Conservation (phyloP, 306 rosid species). For the Carpinus viminea region DNA sequence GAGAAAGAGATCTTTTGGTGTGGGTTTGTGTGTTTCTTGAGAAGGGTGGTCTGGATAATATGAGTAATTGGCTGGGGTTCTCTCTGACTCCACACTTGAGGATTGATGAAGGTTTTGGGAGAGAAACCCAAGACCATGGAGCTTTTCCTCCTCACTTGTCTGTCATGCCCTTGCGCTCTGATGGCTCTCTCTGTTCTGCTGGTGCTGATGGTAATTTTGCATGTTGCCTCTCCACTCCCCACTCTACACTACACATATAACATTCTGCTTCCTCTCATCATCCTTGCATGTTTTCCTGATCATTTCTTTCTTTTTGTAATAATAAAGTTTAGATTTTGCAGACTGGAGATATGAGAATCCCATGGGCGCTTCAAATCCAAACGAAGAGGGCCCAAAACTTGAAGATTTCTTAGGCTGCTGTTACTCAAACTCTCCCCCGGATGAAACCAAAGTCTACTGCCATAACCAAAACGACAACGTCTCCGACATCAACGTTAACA, state of each 20-base stretch:
- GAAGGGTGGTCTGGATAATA: constrained; percentile 32
- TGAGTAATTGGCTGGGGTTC: constrained; percentile 94
- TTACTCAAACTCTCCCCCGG: constrained; percentile 64
- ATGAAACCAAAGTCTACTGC: constrained; percentile 53
- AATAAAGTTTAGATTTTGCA: constrained; percentile 10
- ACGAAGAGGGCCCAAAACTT: constrained; percentile 79
- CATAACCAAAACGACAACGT: constrained; percentile 31
- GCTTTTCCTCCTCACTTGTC: constrained; percentile 49
- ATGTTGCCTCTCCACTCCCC: not conserved
- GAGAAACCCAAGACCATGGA: constrained; percentile 48
- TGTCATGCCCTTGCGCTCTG: constrained; percentile 85
- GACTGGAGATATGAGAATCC: constrained; percentile 83
- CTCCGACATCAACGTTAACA: constrained; percentile 60
- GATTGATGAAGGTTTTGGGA: constrained; percentile 67
- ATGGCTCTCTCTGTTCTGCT: constrained; percentile 82
- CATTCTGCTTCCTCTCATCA: not conserved
- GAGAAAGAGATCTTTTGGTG: constrained; percentile 27
- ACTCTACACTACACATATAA: too few species aligned
- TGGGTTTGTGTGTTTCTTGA: constrained; percentile 30
- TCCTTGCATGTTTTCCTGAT: constrained; percentile 14
- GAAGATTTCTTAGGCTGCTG: constrained; percentile 89
- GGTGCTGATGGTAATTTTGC: constrained; percentile 58
- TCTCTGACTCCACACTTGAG: constrained; percentile 92
- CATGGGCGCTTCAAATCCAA: constrained; percentile 46
- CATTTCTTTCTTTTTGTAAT: not conserved